Conservation (phyloP, 2,329 filamentous ascomycete genomes). For the Epichloe hybrida region DNA sequence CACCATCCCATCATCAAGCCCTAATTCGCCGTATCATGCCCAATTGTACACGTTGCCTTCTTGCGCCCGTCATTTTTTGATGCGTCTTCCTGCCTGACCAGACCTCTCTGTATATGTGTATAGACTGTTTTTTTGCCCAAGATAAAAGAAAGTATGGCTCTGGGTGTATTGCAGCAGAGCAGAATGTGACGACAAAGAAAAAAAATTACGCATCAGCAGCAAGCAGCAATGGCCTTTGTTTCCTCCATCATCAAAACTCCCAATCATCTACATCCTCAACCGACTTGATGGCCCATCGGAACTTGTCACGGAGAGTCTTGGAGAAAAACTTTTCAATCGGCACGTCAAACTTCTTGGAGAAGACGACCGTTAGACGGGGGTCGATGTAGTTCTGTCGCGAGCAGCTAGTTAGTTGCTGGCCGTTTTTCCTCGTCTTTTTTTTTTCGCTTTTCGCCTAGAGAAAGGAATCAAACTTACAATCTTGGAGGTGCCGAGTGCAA, state of each 20-base stretch:
- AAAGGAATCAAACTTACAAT: constrained; percentile 55
- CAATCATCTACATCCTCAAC: constrained; percentile 78
- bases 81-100: constrained; percentile 3
- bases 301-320: constrained; percentile 94
- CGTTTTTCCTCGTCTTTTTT: neutral
- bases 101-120: neutral
- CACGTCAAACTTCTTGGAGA: constrained; percentile 89
- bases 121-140: neutral
- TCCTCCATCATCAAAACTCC: constrained; percentile 54
- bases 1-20: constrained; percentile 6
- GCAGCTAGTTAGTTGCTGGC: neutral
- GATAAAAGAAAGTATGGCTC: neutral
- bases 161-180: neutral
- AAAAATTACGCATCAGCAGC: neutral
- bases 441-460: neutral
- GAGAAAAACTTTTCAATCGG: constrained; percentile 98
- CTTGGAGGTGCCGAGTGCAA: constrained; percentile 93
- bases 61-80: constrained; percentile 7
- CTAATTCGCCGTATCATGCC: constrained; percentile 9
- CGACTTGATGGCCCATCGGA: constrained; percentile 97
- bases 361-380: constrained; percentile 90
- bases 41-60: constrained; percentile 5
- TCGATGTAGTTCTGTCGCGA: constrained; percentile 85
- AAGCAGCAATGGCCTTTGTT: neutral
- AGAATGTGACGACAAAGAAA: neutral